These are phyloP conservation scores for Eutrema salsugineum DNA, from an alignment of 441 rosid species.

Conservation along the genomic window DNA sequence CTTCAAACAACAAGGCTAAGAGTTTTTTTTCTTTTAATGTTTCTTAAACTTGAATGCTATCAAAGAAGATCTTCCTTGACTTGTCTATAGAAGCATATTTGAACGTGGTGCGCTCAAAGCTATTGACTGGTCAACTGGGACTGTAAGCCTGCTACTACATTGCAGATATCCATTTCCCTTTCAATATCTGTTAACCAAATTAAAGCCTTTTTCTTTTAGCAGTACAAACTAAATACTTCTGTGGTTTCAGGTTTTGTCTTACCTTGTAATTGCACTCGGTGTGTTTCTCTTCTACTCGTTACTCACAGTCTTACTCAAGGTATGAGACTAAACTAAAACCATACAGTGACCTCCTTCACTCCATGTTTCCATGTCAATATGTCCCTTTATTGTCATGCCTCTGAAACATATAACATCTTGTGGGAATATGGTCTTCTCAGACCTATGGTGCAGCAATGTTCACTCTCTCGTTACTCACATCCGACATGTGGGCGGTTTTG, in stretches of 20 bases:
- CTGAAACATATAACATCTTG: neutral
- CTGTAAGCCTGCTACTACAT: no score
- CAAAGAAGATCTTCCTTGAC: constrained; percentile 35
- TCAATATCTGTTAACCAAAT: neutral
- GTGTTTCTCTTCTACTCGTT: constrained; percentile 81
- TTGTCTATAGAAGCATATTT: constrained; percentile 58
- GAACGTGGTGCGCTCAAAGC: constrained; percentile 70
- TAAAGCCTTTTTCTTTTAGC: neutral
- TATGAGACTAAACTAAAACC: constrained; percentile 22
- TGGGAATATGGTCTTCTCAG: constrained; percentile 34
- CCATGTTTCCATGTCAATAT: neutral
- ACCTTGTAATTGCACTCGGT: constrained; percentile 59
- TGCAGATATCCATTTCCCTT: no score
- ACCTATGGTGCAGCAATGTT: constrained; percentile 72
- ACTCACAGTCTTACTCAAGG: constrained; percentile 88
- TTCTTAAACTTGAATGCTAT: no score
- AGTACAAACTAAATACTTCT: neutral
- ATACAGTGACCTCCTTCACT: neutral
- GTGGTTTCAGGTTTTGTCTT: constrained; percentile 71
- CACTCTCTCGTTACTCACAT: constrained; percentile 76
- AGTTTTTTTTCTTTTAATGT: no score
- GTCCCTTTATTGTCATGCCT: neutral
- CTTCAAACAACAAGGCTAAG: constrained; percentile 28
- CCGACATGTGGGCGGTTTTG: constrained; percentile 90
- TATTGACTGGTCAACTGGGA: constrained; percentile 73